Evolutionary conservation across 2,329 filamentous ascomycete genomes (phyloP).

Genomic region (Pseudogymnoascus sp.): DNA sequence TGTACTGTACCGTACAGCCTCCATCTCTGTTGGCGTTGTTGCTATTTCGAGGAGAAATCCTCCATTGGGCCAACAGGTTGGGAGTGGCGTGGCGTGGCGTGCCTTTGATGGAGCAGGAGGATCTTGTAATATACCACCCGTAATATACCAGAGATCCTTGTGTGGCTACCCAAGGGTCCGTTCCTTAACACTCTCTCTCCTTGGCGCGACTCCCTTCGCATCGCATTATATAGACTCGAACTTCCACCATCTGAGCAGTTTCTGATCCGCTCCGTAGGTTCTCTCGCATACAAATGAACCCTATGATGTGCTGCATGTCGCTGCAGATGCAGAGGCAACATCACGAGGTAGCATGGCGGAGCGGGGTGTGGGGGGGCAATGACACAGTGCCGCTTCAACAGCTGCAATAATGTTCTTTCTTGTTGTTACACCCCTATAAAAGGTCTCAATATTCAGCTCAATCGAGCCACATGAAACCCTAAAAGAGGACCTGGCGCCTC

Average conservation of each 20-base stretch:
- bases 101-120: background rate
- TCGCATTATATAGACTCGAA: background rate
- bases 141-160: background rate
- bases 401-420: background rate
- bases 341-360: background rate
- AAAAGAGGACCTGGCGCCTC: background rate
- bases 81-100: background rate
- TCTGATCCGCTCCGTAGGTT: background rate
- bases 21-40: background rate
- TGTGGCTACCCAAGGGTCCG: background rate
- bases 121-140: background rate
- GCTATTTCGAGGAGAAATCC: background rate
- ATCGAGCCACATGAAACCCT: constrained; percentile 7
- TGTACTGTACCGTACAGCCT: background rate
- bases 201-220: background rate
- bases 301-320: constrained; percentile 3
- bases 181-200: background rate
- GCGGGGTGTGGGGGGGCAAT: background rate
- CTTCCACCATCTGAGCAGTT: background rate
- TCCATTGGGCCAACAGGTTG: background rate
- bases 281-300: background rate
- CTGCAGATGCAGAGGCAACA: background rate
- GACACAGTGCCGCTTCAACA: constrained; percentile 3
- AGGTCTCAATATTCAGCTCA: constrained; percentile 1
- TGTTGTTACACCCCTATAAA: background rate